Base-by-base conservation (phyloP, 2,329 filamentous ascomycete species). In the Helminthosporium solani region DNA sequence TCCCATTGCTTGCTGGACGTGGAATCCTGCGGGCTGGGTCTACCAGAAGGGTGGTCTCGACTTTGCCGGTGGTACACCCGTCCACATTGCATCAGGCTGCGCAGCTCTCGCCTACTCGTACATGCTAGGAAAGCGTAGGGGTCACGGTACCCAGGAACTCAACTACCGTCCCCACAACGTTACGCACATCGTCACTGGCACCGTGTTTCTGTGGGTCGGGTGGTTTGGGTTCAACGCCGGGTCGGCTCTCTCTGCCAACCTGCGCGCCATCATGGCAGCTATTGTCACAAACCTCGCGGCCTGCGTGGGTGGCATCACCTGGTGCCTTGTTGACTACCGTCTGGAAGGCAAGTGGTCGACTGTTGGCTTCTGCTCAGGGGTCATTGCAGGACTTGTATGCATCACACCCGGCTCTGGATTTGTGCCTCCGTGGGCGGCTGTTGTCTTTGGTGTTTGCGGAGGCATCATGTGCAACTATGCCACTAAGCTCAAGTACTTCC, bases 151-250 rank as follows among this genome's bases (percentile, higher is more conserved):
- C 21, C 86, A 90, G 65, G 88, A 92, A 69, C 78, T 95, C 60
- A 95, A 95, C 74, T 95, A 92, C 71, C 86, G 90, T 40, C 90
- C 90, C 8, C 90, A 96, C 75, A 95, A 95, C 61, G 89, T 95
- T 37, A 94, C 90, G 3, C 88, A 95, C 68, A 90, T 96, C 57
- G 89, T 95, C 42, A 87, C 95, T 45, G 90, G 90, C 23, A 95
- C 90, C 2, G 89, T 95, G 37, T 95, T 96, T 73, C 83, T 96
- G 14, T 96, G 90, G 90, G 87, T 95, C 14, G 90, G 90, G 43
- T 96, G 90, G 90, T 95, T 95, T 63, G 90, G 90, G 38, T 96
- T 96, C 82, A 96, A 95, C 61, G 89, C 88, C 40, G 90, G 90
- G 54, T 90, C 86, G 14, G 90, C 89, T 12, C 76, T 94, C 44